Evolutionary conservation across 2,329 filamentous ascomycete species (phyloP).

Genomic region (Neofusicoccum kwambonambiense): DNA sequence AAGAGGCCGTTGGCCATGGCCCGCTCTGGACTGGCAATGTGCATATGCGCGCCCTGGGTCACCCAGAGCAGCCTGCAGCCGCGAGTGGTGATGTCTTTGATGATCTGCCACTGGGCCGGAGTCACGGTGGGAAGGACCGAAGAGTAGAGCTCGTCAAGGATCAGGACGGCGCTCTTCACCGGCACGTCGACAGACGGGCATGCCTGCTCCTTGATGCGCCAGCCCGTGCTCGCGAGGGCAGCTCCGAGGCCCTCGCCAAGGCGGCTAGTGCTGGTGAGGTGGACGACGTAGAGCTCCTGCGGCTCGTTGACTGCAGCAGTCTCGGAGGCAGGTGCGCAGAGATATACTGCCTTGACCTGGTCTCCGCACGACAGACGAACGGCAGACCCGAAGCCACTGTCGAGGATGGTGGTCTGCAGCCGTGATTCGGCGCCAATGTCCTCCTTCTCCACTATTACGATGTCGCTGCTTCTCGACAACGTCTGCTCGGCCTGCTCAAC

Average conservation of each 20-base stretch:
- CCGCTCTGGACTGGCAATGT: neutral
- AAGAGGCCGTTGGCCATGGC: neutral
- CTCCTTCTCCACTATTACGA: neutral
- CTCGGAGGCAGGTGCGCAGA: neutral
- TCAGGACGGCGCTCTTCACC: constrained; percentile 3
- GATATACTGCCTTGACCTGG: neutral
- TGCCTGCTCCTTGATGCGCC: neutral
- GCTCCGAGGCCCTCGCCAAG: neutral
- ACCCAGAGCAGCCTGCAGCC: neutral
- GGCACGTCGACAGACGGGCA: neutral
- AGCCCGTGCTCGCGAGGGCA: neutral
- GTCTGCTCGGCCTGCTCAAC: neutral
- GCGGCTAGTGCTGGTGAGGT: neutral
- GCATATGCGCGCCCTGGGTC: neutral
- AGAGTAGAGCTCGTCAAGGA: constrained; percentile 1
- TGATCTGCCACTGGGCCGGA: neutral
- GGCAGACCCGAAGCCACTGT: neutral
- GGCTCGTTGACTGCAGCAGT: neutral
- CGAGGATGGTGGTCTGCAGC: neutral
- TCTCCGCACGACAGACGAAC: neutral
- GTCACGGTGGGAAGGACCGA: neutral
- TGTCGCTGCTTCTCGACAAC: neutral
- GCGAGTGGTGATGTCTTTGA: constrained; percentile 2
- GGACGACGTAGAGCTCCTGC: neutral
- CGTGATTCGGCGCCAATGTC: neutral